These are phyloP conservation scores for Penicillium sclerotiorum DNA, from an alignment of 2,329 filamentous ascomycete genomes.

Conservation along the genomic window DNA sequence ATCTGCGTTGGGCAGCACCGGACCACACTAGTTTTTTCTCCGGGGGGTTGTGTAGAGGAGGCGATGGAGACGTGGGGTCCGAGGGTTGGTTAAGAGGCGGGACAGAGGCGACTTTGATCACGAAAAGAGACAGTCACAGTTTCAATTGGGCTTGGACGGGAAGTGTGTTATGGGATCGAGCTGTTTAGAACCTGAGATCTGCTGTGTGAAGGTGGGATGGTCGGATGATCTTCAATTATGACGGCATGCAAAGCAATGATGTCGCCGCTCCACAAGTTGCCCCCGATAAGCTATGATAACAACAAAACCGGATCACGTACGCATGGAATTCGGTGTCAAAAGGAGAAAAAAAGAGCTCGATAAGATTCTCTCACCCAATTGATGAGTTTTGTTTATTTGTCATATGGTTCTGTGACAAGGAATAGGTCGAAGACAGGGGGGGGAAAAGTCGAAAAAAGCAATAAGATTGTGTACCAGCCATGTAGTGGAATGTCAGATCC, in stretches of 20 bases:
- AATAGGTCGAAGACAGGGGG: neutral
- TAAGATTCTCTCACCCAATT: too few relatives aligned
- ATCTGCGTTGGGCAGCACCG: neutral
- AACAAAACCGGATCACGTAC: slow-evolving; percentile 2
- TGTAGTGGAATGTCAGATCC: slow-evolving; percentile 8
- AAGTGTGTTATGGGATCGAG: neutral
- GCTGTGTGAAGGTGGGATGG: slow-evolving; percentile 8
- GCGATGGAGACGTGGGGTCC: neutral
- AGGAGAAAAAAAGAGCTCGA: neutral
- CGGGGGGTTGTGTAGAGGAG: neutral
- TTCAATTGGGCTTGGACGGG: slow-evolving; percentile 1
- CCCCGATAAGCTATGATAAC: slow-evolving; percentile 25
- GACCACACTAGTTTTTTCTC: neutral
- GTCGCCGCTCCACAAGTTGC: slow-evolving; percentile 27
- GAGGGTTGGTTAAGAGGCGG: neutral
- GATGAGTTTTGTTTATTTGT: neutral
- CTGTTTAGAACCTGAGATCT: slow-evolving; percentile 7
- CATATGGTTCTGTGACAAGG: neutral
- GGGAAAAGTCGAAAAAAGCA: neutral
- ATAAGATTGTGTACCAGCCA: slow-evolving; percentile 7
- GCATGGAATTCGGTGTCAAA: neutral
- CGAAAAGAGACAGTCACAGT: slow-evolving; percentile 9
- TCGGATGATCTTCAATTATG: slow-evolving; percentile 21
- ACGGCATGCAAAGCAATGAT: slow-evolving; percentile 26
- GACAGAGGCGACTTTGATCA: slow-evolving; percentile 7